Evolutionary conservation across 208 protist species (phyloP).

Genomic region (Naegleria fowleri): DNA sequence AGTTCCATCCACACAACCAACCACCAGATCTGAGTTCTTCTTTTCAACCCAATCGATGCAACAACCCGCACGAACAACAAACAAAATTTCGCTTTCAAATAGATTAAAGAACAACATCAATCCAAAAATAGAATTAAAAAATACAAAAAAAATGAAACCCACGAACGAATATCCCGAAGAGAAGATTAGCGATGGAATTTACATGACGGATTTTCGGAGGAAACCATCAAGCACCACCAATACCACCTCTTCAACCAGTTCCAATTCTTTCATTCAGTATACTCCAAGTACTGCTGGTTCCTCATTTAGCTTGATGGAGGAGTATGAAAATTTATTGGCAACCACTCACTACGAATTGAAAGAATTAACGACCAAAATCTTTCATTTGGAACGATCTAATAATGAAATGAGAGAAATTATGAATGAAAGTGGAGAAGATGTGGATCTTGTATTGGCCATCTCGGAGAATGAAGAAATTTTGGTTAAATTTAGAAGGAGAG

Average conservation of each 20-base stretch:
- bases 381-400: constrained; percentile 31
- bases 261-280: no score
- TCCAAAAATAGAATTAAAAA: background rate
- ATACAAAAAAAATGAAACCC: background rate
- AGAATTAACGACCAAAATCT: background rate
- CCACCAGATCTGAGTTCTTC: no score
- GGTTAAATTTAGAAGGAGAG: background rate
- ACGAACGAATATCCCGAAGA: background rate
- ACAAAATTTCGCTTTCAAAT: no score
- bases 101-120: no score
- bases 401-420: constrained; percentile 27
- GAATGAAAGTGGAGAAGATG: background rate
- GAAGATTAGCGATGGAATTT: background rate
- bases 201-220: constrained; percentile 15
- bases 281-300: no score
- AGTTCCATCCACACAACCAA: no score
- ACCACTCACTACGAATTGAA: background rate
- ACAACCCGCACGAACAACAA: no score
- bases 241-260: background rate
- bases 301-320: no score
- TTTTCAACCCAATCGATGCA: no score
- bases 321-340: background rate
- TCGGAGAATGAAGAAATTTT: background rate
- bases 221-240: background rate
- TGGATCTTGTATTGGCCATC: background rate